A percentile compares a stretch with the other conserved stretches of the same genome.
These are phyloP conservation scores for Eucommia ulmoides DNA, from an alignment of 257 asterid species.

Conservation along the genomic window DNA sequence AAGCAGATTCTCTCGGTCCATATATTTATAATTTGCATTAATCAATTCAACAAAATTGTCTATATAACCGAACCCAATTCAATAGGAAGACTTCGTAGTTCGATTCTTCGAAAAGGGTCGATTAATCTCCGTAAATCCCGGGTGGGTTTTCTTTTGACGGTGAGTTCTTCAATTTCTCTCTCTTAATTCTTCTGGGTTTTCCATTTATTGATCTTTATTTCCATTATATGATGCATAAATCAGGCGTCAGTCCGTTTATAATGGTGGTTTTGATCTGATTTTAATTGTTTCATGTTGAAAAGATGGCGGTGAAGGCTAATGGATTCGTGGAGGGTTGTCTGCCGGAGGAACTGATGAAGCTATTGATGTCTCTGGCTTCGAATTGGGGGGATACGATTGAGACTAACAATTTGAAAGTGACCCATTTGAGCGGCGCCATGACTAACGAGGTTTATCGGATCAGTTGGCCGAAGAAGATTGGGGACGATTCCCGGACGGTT, in stretches of 20 bases:
- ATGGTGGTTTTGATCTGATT: background rate
- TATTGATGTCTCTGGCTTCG: conserved; percentile 41
- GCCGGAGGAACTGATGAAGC: conserved; percentile 45
- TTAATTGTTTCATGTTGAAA: background rate
- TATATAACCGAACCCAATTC: too few relatives aligned
- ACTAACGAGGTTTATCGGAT: conserved; percentile 63
- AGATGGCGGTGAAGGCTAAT: conserved; percentile 64
- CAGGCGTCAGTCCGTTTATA: background rate
- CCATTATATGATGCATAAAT: too few relatives aligned
- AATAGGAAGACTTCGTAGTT: too few relatives aligned
- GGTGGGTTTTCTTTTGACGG: background rate
- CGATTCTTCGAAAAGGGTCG: too few relatives aligned
- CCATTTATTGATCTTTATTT: too few relatives aligned
- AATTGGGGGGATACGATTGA: conserved; percentile 63
- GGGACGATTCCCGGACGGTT: conserved; percentile 32
- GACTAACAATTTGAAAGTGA: conserved; percentile 24
- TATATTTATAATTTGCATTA: too few relatives aligned
- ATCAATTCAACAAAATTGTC: too few relatives aligned
- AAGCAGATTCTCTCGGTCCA: too few relatives aligned
- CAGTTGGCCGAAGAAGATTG: conserved; percentile 50
- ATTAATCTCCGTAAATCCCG: too few relatives aligned
- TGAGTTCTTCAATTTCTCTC: background rate
- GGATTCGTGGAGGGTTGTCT: conserved; percentile 35
- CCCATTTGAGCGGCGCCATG: conserved; percentile 72
- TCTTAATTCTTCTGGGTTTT: background rate